Evolutionary conservation across 2,329 filamentous ascomycete species (phyloP), one percentile per base, ranked within the genome.

Genomic region (Colletotrichum salicis): DNA sequence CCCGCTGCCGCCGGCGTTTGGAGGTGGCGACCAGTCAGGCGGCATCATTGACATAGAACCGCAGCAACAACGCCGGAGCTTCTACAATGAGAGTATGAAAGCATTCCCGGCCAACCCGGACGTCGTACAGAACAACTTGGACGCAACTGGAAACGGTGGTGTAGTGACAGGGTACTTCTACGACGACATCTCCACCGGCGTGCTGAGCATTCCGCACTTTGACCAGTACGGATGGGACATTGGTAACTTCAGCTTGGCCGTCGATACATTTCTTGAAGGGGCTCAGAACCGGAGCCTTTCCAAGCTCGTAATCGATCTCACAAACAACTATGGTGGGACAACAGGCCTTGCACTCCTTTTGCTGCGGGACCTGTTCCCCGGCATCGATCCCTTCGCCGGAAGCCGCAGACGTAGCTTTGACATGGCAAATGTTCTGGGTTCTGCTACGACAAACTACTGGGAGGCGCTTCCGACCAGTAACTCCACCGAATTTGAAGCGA

Each of bases 111-210:
- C 24, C 11, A 19, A 56, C 22, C 52, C 63, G 11, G 63, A 70
- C 12, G 48, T 61, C 5, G 62, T 22, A 19, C 62, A 67, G 15
- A 24, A 27, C 5, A 22, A 33, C 7, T 33, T 70, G 22, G 56
- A 58, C 33, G 57, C 57, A 13, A n/a, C 31, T 15, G 24, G 65
- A 48, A 48, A 52, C 13, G 67, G 55, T 12, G 56, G 54, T 54
- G 60, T 70, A 11, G 52, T 70, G 6, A 70, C 67, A 15, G 67
- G 67, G 12, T 70, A 70, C 19, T 70, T 70, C 29, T 61, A 55
- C 2, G 48, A 70, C 7, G 67, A 70, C 35, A 67, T 70, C 11
- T 70, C 67, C 1, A 70, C 67, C 4, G 67, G 55, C 13, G 67
- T 70, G 2, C 37, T 70, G 15, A 70, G 67, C 48, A 57, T 70